These are phyloP conservation scores for Plantago major DNA, from an alignment of 257 asterid genomes.

Conservation along the genomic window DNA sequence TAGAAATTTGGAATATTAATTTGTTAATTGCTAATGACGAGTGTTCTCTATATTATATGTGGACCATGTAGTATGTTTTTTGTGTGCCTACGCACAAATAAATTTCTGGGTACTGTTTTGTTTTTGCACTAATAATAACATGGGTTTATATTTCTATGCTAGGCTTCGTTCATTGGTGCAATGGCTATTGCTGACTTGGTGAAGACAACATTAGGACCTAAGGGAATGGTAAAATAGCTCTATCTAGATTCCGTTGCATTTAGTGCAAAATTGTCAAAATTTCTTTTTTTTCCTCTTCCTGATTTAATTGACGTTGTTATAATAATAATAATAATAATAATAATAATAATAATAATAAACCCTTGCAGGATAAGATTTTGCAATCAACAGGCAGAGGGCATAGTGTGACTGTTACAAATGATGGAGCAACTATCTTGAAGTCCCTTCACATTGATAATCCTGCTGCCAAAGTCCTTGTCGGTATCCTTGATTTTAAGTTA, in stretches of 20 bases:
- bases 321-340: too few species aligned
- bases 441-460: slow-evolving; percentile 94
- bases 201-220: slow-evolving; percentile 95
- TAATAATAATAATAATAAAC: too few species aligned
- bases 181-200: slow-evolving; percentile 95
- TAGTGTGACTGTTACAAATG: slow-evolving; percentile 87
- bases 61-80: too few species aligned
- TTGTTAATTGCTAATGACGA: too few species aligned
- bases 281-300: too few species aligned
- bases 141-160: slow-evolving; percentile 12
- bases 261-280: not conserved
- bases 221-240: slow-evolving; percentile 69
- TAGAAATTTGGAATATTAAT: too few species aligned
- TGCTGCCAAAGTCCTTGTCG: slow-evolving; percentile 97
- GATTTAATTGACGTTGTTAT: too few species aligned
- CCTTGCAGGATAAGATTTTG: slow-evolving; percentile 78
- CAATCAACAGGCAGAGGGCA: slow-evolving; percentile 92
- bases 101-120: too few species aligned
- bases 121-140: slow-evolving; percentile 12
- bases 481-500: slow-evolving; percentile 50
- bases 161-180: slow-evolving; percentile 96
- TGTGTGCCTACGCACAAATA: too few species aligned
- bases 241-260: not conserved
- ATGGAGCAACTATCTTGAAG: slow-evolving; percentile 97
- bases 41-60: too few species aligned